These are phyloP conservation scores for Hermanozyma aechmeae DNA, from an alignment of 805 yeast genomes.

Conservation along the genomic window DNA sequence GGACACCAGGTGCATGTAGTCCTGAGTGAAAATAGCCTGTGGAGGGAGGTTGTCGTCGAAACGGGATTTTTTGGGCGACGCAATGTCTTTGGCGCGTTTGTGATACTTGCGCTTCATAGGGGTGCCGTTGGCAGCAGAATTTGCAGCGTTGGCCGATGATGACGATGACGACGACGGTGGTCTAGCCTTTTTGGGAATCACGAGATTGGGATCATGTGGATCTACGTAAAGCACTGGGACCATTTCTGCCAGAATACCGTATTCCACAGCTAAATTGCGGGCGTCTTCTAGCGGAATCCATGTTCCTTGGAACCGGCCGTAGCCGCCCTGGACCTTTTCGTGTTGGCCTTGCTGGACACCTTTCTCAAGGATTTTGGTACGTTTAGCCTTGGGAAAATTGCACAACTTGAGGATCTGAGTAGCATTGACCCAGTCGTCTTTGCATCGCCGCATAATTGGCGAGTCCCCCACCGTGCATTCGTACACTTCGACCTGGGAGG, in stretches of 20 bases:
- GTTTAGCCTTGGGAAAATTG: constrained; percentile 85
- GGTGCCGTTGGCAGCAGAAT: constrained; percentile 27
- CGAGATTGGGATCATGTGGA: constrained; percentile 23
- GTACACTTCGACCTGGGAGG: constrained; percentile 49
- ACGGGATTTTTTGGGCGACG: constrained; percentile 34
- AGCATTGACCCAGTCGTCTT: constrained; percentile 95
- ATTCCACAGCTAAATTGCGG: constrained; percentile 27
- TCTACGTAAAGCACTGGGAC: constrained; percentile 35
- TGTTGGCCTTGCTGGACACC: constrained; percentile 88
- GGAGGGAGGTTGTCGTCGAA: constrained; percentile 12
- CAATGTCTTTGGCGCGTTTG: constrained; percentile 61
- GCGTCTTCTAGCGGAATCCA: constrained; percentile 89
- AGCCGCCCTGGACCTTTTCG: constrained; percentile 95
- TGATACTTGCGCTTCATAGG: constrained; percentile 34
- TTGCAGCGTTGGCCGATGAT: too few species aligned
- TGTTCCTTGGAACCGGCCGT: constrained; percentile 94
- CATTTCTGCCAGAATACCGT: constrained; percentile 28
- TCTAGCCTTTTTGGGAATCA: constrained; percentile 26
- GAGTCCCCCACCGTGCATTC: constrained; percentile 59
- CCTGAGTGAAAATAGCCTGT: constrained; percentile 12
- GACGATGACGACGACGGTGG: constrained; percentile 11
- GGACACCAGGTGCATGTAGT: too few species aligned
- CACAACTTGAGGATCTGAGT: constrained; percentile 93
- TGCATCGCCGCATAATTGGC: constrained; percentile 81
- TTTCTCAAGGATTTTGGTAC: constrained; percentile 85